Evolutionary conservation across 2,329 filamentous ascomycete species (phyloP), one percentile per base, ranked within the genome.

Genomic region (Chlorencoelia australis): DNA sequence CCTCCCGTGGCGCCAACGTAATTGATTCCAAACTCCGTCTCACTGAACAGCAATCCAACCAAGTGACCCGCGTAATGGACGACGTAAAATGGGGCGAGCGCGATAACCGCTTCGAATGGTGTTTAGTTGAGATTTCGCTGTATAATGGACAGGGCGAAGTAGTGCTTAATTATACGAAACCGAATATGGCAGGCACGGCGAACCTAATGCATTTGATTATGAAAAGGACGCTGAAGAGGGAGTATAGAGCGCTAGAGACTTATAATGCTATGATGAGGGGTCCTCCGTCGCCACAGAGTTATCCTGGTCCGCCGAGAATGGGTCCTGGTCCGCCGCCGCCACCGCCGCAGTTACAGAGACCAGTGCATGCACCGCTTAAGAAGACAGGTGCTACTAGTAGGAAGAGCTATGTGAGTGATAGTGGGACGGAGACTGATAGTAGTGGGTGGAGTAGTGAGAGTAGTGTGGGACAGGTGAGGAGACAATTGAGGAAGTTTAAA

Each of bases 31-130:
- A 47, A 26, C 34, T 52, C 11, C 33, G 40, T 11, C 39, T 53
- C 11, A 36, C 39, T 2, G 44, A 48, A 5, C 35, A 45, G 7
- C 51, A 52, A 39, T 35, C 35, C 20, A 29, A 13, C 3, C 51
- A 52, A 35, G 32, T 52, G 2, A 35, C 40, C 1, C 39, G 37
- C 7, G 9, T 53, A 2, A 42, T 53, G 37, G 47, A 51, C 18
- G 45, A 49, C 6, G 13, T 53, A 0, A 37, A 36, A 18, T 2
- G 8, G 1, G 10, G 8, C 2, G 49, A 53, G 10, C 20, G 36
- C 18, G 49, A 53, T 20, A 8, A 4, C 7, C 36, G 45, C 2
- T 52, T 53, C 19, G 46, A 51, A 30, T 53, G 48, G 49, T 41
- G 32, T 11, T 47, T 43, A 42, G 47, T 36, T 0, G 47, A 46